Conservation (phyloP, 441 rosid species). For the Breynia disticha region DNA sequence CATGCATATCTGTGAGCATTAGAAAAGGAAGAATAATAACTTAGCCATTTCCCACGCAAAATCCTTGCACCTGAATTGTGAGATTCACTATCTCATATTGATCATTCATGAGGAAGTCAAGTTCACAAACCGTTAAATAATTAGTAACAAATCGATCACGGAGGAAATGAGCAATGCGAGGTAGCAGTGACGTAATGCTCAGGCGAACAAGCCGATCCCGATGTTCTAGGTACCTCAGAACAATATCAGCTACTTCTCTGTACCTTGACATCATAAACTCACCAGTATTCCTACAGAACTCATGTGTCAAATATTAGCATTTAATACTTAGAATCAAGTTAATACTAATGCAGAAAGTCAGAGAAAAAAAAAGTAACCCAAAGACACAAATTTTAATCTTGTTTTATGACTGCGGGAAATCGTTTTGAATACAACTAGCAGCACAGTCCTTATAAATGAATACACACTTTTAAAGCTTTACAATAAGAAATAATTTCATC, state of each 20-base stretch:
- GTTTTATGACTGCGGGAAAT: too few relatives aligned
- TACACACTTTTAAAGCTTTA: too few relatives aligned
- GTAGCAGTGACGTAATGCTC: slow-evolving; percentile 95
- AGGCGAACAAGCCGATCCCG: slow-evolving; percentile 98
- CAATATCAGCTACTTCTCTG: slow-evolving; percentile 98
- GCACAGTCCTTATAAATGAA: too few relatives aligned
- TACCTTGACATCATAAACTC: slow-evolving; percentile 99
- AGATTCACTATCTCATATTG: not conserved
- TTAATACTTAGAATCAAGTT: slow-evolving; percentile 11
- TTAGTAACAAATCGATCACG: slow-evolving; percentile 98
- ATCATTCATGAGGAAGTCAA: slow-evolving; percentile 12
- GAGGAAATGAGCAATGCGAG: slow-evolving; percentile 98
- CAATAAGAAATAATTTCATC: too few relatives aligned
- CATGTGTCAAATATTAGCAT: slow-evolving; percentile 16
- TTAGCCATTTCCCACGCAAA: too few relatives aligned
- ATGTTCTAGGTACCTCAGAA: slow-evolving; percentile 89
- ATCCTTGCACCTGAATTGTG: too few relatives aligned
- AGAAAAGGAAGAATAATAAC: too few relatives aligned
- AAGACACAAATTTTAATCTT: too few relatives aligned
- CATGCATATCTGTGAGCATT: slow-evolving; percentile 84
- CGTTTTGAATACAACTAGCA: too few relatives aligned
- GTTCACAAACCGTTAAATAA: slow-evolving; percentile 69
- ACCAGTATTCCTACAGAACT: slow-evolving; percentile 84
- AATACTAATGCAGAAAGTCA: not conserved
- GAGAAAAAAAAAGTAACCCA: too few relatives aligned